Evolutionary conservation across 1,139 yeast genomes (phyloP).

Genomic region (Magnusiomyces ingens): DNA sequence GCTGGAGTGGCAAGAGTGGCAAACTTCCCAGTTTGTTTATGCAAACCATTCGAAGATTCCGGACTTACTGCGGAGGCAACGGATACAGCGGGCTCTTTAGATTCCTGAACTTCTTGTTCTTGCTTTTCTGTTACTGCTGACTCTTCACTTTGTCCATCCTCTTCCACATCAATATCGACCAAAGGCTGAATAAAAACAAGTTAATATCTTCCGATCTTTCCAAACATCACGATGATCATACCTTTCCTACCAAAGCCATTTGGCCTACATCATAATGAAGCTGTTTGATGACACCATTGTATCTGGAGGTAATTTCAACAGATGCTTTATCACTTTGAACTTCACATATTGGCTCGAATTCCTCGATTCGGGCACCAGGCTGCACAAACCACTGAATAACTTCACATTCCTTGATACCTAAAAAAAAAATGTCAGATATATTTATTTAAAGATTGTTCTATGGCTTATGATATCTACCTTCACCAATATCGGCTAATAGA

Average conservation of each 20-base stretch:
- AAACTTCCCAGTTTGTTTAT: conserved; percentile 7
- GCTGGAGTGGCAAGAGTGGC: conserved; percentile 33
- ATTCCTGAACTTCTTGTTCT: neutral
- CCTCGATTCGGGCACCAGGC: conserved; percentile 33
- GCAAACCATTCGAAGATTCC: neutral
- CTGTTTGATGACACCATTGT: conserved; percentile 30
- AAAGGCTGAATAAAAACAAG: conserved; percentile 20
- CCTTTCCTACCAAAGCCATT: conserved; percentile 33
- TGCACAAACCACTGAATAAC: conserved; percentile 36
- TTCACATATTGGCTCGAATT: conserved; percentile 34
- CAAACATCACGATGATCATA: conserved; percentile 1
- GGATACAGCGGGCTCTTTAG: conserved; percentile 6
- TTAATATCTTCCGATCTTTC: neutral
- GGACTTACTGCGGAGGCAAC: neutral
- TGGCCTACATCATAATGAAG: conserved; percentile 33
- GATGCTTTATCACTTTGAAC: conserved; percentile 35
- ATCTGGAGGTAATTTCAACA: conserved; percentile 34
- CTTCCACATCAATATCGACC: conserved; percentile 30
- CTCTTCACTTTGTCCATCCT: conserved; percentile 16
- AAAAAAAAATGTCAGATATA: neutral
- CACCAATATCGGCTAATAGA: conserved; percentile 35
- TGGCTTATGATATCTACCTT: conserved; percentile 20
- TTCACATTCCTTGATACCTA: conserved; percentile 32
- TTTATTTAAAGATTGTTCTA: neutral
- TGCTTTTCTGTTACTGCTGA: conserved; percentile 3